These are phyloP conservation scores for Trichoderma aggressivum DNA, from an alignment of 2,329 filamentous ascomycete species.

Conservation along the genomic window DNA sequence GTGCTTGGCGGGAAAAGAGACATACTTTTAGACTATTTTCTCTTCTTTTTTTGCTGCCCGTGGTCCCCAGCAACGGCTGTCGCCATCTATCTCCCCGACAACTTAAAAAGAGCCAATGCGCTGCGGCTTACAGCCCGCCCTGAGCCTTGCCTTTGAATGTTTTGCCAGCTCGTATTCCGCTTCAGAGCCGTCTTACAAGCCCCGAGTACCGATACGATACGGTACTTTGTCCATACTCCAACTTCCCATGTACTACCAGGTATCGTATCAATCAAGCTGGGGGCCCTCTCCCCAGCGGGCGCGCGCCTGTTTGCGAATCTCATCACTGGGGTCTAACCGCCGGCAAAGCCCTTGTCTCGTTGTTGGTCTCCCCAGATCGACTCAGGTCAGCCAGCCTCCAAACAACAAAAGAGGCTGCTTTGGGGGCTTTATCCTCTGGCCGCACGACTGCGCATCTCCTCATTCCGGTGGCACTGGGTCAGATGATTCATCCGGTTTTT, in stretches of 20 bases:
- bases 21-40: background rate
- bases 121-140: background rate
- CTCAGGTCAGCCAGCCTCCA: background rate
- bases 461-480: background rate
- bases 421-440: background rate
- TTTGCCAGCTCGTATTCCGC: background rate
- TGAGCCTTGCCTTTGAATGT: background rate
- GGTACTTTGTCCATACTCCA: background rate
- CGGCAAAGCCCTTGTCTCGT: background rate
- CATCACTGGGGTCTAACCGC: conserved; percentile 5
- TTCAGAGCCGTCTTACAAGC: background rate
- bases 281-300: conserved; percentile 1
- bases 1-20: background rate
- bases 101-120: background rate
- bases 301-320: background rate
- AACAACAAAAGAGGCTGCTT: background rate
- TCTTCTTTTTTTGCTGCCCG: background rate
- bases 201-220: background rate
- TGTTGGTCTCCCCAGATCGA: background rate
- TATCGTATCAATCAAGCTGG: background rate
- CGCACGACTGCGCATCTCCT: background rate
- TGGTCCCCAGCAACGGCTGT: background rate
- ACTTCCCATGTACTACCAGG: background rate
- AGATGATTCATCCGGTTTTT: background rate
- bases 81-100: background rate